These are phyloP conservation scores for Penicillium simplicissimum DNA, from an alignment of 495 filamentous ascomycete genomes.

Conservation along the genomic window DNA sequence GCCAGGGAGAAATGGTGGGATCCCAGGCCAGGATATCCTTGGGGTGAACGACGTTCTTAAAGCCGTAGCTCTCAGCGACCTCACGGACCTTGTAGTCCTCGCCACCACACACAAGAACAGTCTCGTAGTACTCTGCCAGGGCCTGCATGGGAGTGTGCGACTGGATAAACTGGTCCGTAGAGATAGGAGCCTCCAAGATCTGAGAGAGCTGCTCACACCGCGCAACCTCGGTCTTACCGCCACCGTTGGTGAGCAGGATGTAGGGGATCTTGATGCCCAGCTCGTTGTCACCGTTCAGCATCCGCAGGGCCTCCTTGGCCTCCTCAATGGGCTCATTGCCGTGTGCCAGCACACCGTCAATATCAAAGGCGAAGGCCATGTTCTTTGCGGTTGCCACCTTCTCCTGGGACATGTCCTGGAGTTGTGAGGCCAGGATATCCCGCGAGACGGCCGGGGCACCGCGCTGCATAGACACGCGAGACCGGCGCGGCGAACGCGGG, in stretches of 20 bases:
- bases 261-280: slow-evolving; percentile 85
- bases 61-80: slow-evolving; percentile 85
- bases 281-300: slow-evolving; percentile 83
- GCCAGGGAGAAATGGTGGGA: slow-evolving; percentile 78
- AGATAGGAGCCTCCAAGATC: slow-evolving; percentile 71
- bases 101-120: slow-evolving; percentile 83
- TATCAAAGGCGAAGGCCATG: slow-evolving; percentile 91
- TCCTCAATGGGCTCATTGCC: slow-evolving; percentile 79
- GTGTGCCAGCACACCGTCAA: slow-evolving; percentile 84
- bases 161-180: slow-evolving; percentile 88
- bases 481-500: slow-evolving; percentile 67
- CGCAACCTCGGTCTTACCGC: slow-evolving; percentile 84
- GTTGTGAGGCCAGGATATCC: slow-evolving; percentile 69
- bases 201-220: slow-evolving; percentile 76
- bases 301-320: slow-evolving; percentile 80
- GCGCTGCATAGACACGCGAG: slow-evolving; percentile 60
- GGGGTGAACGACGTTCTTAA: slow-evolving; percentile 83
- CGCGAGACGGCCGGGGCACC: slow-evolving; percentile 53
- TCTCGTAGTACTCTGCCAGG: slow-evolving; percentile 77
- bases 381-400: slow-evolving; percentile 65
- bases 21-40: slow-evolving; percentile 90
- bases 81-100: slow-evolving; percentile 86
- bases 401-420: slow-evolving; percentile 69
- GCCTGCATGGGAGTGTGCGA: slow-evolving; percentile 94
- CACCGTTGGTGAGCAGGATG: slow-evolving; percentile 92